Conservation (phyloP, 2,329 filamentous ascomycete species). For the Amesomyces nigricolor region DNA sequence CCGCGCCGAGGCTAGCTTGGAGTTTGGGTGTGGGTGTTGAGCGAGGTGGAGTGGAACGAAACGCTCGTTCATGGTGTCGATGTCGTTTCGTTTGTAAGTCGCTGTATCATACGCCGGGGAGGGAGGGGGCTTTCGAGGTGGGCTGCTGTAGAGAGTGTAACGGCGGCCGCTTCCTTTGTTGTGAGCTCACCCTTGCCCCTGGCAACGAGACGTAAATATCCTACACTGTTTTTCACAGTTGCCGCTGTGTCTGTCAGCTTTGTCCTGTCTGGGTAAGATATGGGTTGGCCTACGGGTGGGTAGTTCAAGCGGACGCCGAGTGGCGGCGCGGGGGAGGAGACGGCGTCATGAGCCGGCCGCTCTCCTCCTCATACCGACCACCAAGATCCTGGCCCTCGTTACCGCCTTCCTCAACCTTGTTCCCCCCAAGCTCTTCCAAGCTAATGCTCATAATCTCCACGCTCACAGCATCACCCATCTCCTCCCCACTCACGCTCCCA, state of each 20-base stretch:
- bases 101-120: slow-evolving; percentile 20
- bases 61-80: slow-evolving; percentile 15
- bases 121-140: not conserved
- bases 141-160: not conserved
- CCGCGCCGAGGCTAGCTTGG: not conserved
- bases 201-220: slow-evolving; percentile 12
- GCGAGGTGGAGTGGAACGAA: slow-evolving; percentile 1
- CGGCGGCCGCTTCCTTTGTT: not conserved
- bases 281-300: not conserved
- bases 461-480: not conserved
- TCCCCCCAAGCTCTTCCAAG: not conserved
- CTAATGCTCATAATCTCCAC: not conserved
- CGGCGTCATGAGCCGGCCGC: not conserved
- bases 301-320: slow-evolving; percentile 10
- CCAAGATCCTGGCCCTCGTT: not conserved
- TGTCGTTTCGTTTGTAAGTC: slow-evolving; percentile 17
- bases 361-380: not conserved
- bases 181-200: not conserved
- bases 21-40: not conserved
- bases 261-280: not conserved
- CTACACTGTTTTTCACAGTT: slow-evolving; percentile 1
- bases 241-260: not conserved
- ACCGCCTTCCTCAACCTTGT: not conserved
- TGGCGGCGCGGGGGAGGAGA: not conserved
- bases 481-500: not conserved